Base-by-base conservation (phyloP, 1,284 basidiomycete genomes). In the Austropuccinia psidii region DNA sequence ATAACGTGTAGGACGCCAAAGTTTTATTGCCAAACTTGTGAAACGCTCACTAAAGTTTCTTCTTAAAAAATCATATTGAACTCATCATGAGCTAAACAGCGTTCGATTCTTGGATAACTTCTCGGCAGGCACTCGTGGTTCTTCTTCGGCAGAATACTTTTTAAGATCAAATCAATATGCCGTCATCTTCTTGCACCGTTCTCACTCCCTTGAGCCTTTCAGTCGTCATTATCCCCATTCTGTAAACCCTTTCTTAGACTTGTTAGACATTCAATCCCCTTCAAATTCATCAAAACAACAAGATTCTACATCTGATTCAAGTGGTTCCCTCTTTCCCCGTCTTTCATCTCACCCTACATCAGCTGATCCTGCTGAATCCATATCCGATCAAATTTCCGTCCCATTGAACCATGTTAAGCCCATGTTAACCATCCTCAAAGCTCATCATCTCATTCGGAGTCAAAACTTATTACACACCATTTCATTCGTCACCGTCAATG, bases 41-140 rank as follows among this genome's bases (percentile, higher is more conserved):
- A n/a, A n/a, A n/a, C 11, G 27, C 37, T 41, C 33, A 55, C 9
- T 19, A 33, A 60, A 35, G 47, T 50, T 64, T 70, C 19, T 15
- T 55, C n/a, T 2, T 19, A 8, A 37, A 7, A 21, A 43, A 64
- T 29, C 31, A 58, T 1, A 41, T 29, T 35, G 43, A 47, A 39
- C 52, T 47, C n/a, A 72, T 41, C n/a, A n/a, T n/a, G n/a, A 39
- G 39, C 33, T 35, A 65, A 81, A 57, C 81, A 97, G 93, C 76
- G 95, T 98, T 55, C 91, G 96, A 64, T 98, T 97, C 82, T 85
- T 98, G 35, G 95, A 98, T 82, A 98, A 98, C 83, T 98, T 98
- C 82, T 96, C 93, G 80, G 96, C 96, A 68, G 94, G 95, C 64
- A 98, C 96, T 17, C 86, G 95, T 80, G 95, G 96, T 43, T 92